Evolutionary conservation across 345 rosid genomes (phyloP).

Genomic region (Melaleuca quinquenervia): DNA sequence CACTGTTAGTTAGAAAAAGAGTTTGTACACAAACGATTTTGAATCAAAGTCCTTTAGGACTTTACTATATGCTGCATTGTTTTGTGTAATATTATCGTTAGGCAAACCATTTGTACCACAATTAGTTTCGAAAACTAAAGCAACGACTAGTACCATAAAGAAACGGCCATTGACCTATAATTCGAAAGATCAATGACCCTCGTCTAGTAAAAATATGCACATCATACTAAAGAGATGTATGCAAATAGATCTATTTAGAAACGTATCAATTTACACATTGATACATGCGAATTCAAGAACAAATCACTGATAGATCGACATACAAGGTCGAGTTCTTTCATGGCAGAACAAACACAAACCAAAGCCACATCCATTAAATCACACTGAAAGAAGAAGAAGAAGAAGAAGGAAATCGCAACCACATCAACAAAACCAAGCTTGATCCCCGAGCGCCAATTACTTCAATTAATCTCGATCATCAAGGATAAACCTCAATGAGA

Average conservation of each 20-base stretch:
- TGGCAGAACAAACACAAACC: neutral
- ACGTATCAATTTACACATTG: no score
- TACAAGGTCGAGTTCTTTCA: neutral
- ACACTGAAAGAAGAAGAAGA: neutral
- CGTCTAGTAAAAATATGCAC: no score
- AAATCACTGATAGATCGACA: no score
- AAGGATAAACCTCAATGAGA: conserved; percentile 36
- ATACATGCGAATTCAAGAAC: neutral
- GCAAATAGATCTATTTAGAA: neutral
- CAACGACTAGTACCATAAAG: neutral
- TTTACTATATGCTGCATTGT: no score
- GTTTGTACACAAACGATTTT: no score
- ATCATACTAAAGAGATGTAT: neutral
- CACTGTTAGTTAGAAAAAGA: no score
- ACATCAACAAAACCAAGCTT: neutral
- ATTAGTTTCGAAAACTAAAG: no score
- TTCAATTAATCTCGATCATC: neutral
- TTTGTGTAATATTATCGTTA: no score
- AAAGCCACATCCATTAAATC: neutral
- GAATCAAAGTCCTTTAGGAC: no score
- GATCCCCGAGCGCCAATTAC: neutral
- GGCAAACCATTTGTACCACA: no score
- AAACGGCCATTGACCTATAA: no score
- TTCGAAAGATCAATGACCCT: no score
- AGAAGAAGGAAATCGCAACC: neutral